Conservation (phyloP, 768 basidiomycete species). For the Hemileccinum rubropunctum region DNA sequence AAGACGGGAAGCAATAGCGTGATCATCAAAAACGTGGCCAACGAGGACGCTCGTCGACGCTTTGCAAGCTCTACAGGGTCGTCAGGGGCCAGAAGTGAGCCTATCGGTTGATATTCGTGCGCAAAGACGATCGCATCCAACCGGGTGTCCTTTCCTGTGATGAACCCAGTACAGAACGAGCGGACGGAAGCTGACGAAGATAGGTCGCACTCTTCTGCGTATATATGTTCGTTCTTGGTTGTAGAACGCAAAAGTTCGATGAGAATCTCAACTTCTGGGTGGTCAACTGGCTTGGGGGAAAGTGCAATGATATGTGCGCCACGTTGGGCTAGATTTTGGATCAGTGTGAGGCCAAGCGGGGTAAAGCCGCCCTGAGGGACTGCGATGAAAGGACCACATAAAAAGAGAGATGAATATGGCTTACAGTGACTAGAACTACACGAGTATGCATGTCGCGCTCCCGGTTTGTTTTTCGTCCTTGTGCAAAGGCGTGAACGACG, state of each 20-base stretch:
- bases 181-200: slow-evolving; percentile 63
- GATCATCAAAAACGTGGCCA: slow-evolving; percentile 75
- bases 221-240: slow-evolving; percentile 74
- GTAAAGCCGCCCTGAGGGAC: slow-evolving; percentile 66
- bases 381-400: background rate
- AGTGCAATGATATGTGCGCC: slow-evolving; percentile 82
- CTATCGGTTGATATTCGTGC: slow-evolving; percentile 73
- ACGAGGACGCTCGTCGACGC: slow-evolving; percentile 46
- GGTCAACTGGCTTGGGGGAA: slow-evolving; percentile 52
- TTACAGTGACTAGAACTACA: slow-evolving; percentile 67
- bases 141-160: slow-evolving; percentile 60
- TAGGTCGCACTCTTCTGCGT: slow-evolving; percentile 76
- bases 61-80: slow-evolving; percentile 33
- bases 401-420: slow-evolving; percentile 15
- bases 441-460: slow-evolving; percentile 77
- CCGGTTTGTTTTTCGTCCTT: slow-evolving; percentile 66
- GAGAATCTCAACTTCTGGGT: slow-evolving; percentile 51
- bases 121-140: slow-evolving; percentile 78
- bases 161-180: slow-evolving; percentile 65
- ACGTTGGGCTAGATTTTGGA: slow-evolving; percentile 64
- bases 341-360: slow-evolving; percentile 63
- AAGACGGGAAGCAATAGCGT: slow-evolving; percentile 79
- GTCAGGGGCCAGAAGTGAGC: slow-evolving; percentile 38
- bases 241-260: slow-evolving; percentile 64
- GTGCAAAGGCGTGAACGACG: slow-evolving; percentile 56